These are phyloP conservation scores for Trametes gibbosa DNA, from an alignment of 768 basidiomycete species.

Conservation along the genomic window DNA sequence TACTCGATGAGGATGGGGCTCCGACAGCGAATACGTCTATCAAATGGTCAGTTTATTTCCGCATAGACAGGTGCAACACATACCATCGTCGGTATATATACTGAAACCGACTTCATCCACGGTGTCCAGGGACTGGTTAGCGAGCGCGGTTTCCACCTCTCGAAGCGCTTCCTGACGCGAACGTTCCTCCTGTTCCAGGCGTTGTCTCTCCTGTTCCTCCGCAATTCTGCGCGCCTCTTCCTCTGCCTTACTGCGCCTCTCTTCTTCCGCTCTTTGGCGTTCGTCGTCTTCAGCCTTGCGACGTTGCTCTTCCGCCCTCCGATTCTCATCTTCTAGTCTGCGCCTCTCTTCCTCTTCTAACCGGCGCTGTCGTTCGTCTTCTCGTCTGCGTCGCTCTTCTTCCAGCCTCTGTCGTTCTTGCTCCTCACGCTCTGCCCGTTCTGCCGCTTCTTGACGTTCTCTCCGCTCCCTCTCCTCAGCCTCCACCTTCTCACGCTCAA, in stretches of 20 bases:
- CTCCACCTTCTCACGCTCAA: constrained; percentile 17
- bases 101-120: constrained; percentile 13
- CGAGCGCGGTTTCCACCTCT: neutral
- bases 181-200: constrained; percentile 22
- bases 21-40: constrained; percentile 59
- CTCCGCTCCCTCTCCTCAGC: constrained; percentile 30
- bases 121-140: constrained; percentile 10
- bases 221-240: neutral
- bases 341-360: constrained; percentile 17
- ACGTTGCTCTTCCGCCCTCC: constrained; percentile 22
- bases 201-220: constrained; percentile 22
- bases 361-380: neutral
- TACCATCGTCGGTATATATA: constrained; percentile 12
- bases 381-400: constrained; percentile 7
- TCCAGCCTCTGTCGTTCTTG: constrained; percentile 10
- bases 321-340: neutral
- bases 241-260: constrained; percentile 2
- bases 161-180: constrained; percentile 1
- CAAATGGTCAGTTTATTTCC: neutral
- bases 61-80: constrained; percentile 1
- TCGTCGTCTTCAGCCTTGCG: constrained; percentile 14
- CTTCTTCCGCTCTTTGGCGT: constrained; percentile 25
- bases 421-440: constrained; percentile 28
- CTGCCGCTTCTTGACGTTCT: constrained; percentile 24
- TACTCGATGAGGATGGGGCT: constrained; percentile 30